These are phyloP conservation scores for Crithidia expoeki DNA, from an alignment of 208 protist genomes.

Conservation along the genomic window DNA sequence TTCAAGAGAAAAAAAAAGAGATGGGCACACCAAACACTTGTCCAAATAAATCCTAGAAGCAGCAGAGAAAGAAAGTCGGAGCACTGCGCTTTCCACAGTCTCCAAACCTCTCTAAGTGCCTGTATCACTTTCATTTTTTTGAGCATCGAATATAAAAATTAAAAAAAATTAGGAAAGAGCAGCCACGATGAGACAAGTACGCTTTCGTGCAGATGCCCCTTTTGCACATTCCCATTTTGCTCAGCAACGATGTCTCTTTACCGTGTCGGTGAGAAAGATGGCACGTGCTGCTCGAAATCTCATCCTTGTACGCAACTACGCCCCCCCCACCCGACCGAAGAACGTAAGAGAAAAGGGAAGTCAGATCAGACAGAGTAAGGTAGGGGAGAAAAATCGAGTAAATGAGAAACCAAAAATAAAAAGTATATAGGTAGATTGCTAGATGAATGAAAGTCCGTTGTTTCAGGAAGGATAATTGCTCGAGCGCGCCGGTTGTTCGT, in stretches of 20 bases:
- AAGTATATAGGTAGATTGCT: background rate
- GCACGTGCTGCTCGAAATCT: constrained; percentile 1
- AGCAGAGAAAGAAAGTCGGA: background rate
- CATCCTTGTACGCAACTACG: background rate
- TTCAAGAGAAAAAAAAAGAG: no score
- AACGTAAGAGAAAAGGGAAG: background rate
- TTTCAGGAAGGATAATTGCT: no score
- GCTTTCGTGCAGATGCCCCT: background rate
- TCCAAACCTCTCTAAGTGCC: background rate
- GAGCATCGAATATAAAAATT: background rate
- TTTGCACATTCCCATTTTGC: background rate
- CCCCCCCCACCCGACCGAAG: background rate
- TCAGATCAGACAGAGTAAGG: background rate
- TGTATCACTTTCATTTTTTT: no score
- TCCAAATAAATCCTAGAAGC: background rate
- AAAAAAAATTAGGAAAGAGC: background rate
- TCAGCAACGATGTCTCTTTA: constrained; percentile 11
- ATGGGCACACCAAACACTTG: no score
- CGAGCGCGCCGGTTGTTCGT: no score
- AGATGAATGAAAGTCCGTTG: background rate
- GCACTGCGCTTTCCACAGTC: background rate
- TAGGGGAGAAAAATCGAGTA: no score
- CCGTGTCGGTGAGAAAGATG: constrained; percentile 12
- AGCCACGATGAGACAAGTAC: background rate
- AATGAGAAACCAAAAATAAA: constrained; percentile 1